Base-by-base conservation (phyloP, 2,329 filamentous ascomycete genomes). In the Leptoxyphium fumago region DNA sequence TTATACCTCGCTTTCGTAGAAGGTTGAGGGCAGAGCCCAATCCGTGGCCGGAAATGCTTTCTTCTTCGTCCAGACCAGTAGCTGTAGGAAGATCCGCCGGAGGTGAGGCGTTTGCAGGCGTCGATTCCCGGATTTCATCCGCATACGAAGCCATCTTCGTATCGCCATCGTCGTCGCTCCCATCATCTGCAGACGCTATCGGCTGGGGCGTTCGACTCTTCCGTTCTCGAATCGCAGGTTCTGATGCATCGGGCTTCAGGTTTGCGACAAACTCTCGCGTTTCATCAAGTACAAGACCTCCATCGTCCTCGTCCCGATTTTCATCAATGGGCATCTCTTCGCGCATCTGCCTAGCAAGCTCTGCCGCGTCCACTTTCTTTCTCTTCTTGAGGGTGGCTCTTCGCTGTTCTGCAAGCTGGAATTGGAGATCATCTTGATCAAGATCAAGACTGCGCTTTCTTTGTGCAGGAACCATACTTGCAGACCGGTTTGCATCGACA, bases 211-310 rank as follows among this genome's bases (percentile, higher is more conserved):
- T 34, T 66, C 42, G 49, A 40, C 46, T 57, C 64, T 61, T 68
- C 17, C 40, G 40, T 14, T 45, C 41, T 11, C 45, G 43, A 8
- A 45, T 40, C 32, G 42, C 38, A 8, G 73, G 64, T 62, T 82
- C 66, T 58, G 73, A 66, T 10, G 72, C 55, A 29, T 65, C 62
- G 7, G 80, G 77, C 46, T 81, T 82, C 44, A 98, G 65, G 44
- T 86, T 86, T 21, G 87, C 82, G 28, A 98, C 83, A 55, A 98
- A 98, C 55, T 94, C 88, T 0, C 87, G 87, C 1, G 89, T 94
- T 59, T 95, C 91, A 48, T 95, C 89, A 45, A 98, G 88, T n/a
- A 95, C 75, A 1, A 98, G 69, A 1, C 87, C 89, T 2, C 69
- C 69, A 42, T 74, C 70, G 15, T 68, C 67, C 2, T 75, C 69